Evolutionary conservation across 2,329 filamentous ascomycete species (phyloP).

Genomic region (Diaporthe amygdali): DNA sequence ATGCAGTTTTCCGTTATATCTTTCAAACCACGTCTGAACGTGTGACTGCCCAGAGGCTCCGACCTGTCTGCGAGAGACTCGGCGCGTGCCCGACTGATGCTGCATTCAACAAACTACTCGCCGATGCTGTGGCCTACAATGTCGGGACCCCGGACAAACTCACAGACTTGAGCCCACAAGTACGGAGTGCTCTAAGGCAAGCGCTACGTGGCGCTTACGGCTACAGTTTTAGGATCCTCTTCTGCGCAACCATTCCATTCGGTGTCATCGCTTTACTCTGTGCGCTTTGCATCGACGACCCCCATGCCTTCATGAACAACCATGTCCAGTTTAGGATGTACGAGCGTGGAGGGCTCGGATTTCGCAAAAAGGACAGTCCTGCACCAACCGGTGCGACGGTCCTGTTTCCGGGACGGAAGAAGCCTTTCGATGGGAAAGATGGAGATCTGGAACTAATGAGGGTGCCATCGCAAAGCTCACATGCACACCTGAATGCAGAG

Average conservation of each 20-base stretch:
- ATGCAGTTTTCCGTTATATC: slow-evolving; percentile 1
- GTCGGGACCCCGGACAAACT: not conserved
- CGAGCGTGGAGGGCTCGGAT: not conserved
- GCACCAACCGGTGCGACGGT: slow-evolving; percentile 10
- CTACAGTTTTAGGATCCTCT: slow-evolving; percentile 9
- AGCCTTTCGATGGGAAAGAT: not conserved
- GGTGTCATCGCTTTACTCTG: not conserved
- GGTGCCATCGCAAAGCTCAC: not conserved
- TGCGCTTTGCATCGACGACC: slow-evolving; percentile 11
- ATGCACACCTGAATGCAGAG: not conserved
- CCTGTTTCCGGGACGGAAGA: not conserved
- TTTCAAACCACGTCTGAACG: not conserved
- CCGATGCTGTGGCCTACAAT: slow-evolving; percentile 4
- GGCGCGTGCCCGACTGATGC: not conserved
- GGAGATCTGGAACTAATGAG: not conserved
- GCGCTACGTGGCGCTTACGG: not conserved
- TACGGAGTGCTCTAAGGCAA: not conserved
- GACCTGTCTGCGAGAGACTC: not conserved
- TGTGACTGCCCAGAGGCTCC: not conserved
- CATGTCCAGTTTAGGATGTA: slow-evolving; percentile 8
- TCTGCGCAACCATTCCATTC: slow-evolving; percentile 15
- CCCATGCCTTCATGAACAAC: slow-evolving; percentile 13
- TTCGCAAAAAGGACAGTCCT: slow-evolving; percentile 3
- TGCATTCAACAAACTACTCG: not conserved
- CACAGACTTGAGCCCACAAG: not conserved